Base-by-base conservation (phyloP, 768 basidiomycete species). In the Hericium alpestre region DNA sequence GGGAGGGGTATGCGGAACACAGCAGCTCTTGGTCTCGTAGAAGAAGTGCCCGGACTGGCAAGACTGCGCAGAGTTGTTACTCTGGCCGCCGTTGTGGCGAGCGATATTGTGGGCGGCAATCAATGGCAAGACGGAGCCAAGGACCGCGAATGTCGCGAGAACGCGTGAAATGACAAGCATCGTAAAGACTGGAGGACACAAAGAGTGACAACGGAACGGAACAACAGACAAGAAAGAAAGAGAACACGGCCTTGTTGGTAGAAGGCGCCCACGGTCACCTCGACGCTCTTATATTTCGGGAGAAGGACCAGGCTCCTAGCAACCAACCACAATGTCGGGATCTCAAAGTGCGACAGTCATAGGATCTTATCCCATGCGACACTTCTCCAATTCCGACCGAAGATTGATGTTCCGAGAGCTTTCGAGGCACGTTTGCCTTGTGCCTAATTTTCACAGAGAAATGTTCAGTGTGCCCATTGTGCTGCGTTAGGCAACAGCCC, bases 151-250 rank as follows among this genome's bases (percentile, higher is more conserved):
- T 55, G 66, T 61, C 51, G 65, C 56, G 39, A 67, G 59, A 56
- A 71, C 57, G 58, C 69, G 71, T 49, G 66, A 58, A 63, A 73
- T 62, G 61, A 71, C 61, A 53, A 73, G 61, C 74, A 74, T 75
- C 38, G 54, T 66, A 53, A 66, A 69, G 53, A 64, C 68, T 61
- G 57, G 63, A 58, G 56, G 52, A 40, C 57, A 58, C 67, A 70
- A 65, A 58, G 71, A 72, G 65, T 57, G 71, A 69, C 65, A 2
- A 66, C 62, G 52, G 55, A 54, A 58, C 55, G 57, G 63, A 57
- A 56, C 56, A 57, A 57, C 59, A 60, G 32, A 64, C 13, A 58
- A 64, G 61, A 62, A 56, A 63, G 59, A 61, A 53, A 67, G 62
- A 59, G 63, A 57, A 55, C 40, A 56, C 46, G 20, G 55, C 15